Evolutionary conservation across 441 rosid species (phyloP).

Genomic region (Adansonia grandidieri): DNA sequence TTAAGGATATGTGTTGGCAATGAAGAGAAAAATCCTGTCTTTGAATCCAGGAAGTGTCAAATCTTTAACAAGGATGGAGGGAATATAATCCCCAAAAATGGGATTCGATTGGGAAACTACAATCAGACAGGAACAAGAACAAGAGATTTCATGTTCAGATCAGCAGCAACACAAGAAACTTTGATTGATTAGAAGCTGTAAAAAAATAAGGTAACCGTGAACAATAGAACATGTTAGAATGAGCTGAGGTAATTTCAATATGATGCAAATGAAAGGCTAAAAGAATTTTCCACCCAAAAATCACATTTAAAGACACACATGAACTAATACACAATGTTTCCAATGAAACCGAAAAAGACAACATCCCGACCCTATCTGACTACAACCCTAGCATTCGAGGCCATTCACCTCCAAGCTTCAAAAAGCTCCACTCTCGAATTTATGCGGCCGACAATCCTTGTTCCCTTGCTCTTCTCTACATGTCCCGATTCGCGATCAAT

Average conservation of each 20-base stretch:
- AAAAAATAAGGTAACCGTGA: constrained; percentile 11
- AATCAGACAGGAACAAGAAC: background rate
- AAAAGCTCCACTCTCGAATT: constrained; percentile 62
- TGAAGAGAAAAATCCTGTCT: background rate
- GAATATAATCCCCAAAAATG: background rate
- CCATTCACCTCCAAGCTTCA: constrained; percentile 79
- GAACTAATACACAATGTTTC: constrained; percentile 33
- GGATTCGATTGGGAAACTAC: background rate
- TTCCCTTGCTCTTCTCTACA: constrained; percentile 52
- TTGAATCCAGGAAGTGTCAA: background rate
- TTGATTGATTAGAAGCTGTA: constrained; percentile 22
- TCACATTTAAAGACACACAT: constrained; percentile 28
- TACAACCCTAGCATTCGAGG: background rate
- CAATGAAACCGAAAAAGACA: constrained; percentile 20
- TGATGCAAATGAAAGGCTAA: constrained; percentile 18
- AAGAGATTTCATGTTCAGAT: background rate
- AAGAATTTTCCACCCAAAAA: constrained; percentile 26
- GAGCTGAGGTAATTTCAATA: constrained; percentile 27
- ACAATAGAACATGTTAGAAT: constrained; percentile 26
- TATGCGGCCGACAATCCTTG: constrained; percentile 46
- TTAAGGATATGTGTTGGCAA: background rate
- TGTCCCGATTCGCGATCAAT: constrained; percentile 33
- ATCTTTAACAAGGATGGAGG: background rate
- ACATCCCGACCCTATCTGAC: constrained; percentile 28
- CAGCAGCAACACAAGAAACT: background rate